These are phyloP conservation scores for Oryza longistaminata DNA, from an alignment of 176 grass and related monocot genomes.

Conservation along the genomic window DNA sequence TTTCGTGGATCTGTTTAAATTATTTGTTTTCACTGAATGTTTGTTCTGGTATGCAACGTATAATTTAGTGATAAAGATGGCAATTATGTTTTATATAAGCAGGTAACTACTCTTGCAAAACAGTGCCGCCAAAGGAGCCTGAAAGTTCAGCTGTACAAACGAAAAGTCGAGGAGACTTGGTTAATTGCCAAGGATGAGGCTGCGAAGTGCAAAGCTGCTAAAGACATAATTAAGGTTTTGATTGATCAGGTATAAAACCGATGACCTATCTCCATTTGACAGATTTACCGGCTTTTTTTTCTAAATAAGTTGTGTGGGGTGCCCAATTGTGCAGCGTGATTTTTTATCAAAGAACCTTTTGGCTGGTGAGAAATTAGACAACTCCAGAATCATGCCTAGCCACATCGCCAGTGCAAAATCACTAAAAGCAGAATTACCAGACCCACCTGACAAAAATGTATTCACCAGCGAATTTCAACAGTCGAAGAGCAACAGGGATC, in stretches of 20 bases:
- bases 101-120: conserved; percentile 68
- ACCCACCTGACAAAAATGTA: conserved; percentile 34
- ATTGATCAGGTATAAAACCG: conserved; percentile 69
- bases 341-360: conserved; percentile 54
- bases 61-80: neutral
- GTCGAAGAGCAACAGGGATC: conserved; percentile 20
- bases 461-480: conserved; percentile 27
- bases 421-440: conserved; percentile 35
- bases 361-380: conserved; percentile 27
- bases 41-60: neutral
- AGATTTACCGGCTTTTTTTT: neutral
- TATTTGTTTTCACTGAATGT: neutral
- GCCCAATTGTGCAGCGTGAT: conserved; percentile 56
- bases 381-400: conserved; percentile 20
- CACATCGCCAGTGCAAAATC: conserved; percentile 2
- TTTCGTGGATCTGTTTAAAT: neutral
- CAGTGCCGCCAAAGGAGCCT: conserved; percentile 76
- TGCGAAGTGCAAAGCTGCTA: conserved; percentile 83
- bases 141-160: conserved; percentile 77
- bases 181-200: conserved; percentile 69
- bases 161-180: conserved; percentile 85
- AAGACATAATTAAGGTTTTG: conserved; percentile 83
- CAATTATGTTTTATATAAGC: conserved; percentile 30
- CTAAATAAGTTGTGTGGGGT: neutral
- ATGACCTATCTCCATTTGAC: neutral